These are phyloP conservation scores for Stephania cephalantha DNA, from an alignment of 164 flowering plant genomes.

Conservation along the genomic window DNA sequence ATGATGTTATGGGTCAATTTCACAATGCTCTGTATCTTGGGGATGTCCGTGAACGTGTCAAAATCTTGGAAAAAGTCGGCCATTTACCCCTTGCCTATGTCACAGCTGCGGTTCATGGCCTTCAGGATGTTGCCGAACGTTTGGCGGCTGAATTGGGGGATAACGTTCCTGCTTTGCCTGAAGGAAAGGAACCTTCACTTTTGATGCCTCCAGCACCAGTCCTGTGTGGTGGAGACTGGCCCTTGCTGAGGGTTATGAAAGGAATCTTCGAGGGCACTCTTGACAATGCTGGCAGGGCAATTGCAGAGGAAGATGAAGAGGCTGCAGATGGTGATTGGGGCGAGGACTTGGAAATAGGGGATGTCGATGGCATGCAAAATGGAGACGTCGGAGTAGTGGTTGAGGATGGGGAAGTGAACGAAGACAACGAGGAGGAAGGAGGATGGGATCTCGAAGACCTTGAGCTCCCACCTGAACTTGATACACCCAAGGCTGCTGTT, in stretches of 20 bases:
- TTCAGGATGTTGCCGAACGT: constrained; percentile 28
- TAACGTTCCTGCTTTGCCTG: constrained; percentile 25
- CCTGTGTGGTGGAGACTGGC: constrained; percentile 38
- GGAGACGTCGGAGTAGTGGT: constrained; percentile 20
- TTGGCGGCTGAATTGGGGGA: constrained; percentile 32
- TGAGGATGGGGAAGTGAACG: constrained; percentile 25
- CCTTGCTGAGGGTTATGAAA: constrained; percentile 31
- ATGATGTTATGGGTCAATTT: constrained; percentile 41
- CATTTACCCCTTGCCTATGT: constrained; percentile 38
- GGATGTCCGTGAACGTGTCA: constrained; percentile 34
- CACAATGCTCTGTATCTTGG: constrained; percentile 41
- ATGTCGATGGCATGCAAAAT: constrained; percentile 21
- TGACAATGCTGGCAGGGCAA: constrained; percentile 25
- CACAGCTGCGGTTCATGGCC: constrained; percentile 34
- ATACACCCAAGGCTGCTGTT: constrained; percentile 21
- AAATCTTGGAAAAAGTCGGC: constrained; percentile 34
- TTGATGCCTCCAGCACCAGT: constrained; percentile 32
- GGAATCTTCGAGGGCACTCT: constrained; percentile 40
- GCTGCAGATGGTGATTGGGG: constrained; percentile 33
- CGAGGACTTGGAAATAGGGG: constrained; percentile 30
- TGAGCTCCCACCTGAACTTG: constrained; percentile 31
- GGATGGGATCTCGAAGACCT: constrained; percentile 39
- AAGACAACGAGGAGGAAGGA: constrained; percentile 27
- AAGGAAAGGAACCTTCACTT: constrained; percentile 26
- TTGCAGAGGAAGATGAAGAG: constrained; percentile 28